phyloP scores from a whole-genome alignment of 331 rosid species.

The Spiraea crenata region DNA sequence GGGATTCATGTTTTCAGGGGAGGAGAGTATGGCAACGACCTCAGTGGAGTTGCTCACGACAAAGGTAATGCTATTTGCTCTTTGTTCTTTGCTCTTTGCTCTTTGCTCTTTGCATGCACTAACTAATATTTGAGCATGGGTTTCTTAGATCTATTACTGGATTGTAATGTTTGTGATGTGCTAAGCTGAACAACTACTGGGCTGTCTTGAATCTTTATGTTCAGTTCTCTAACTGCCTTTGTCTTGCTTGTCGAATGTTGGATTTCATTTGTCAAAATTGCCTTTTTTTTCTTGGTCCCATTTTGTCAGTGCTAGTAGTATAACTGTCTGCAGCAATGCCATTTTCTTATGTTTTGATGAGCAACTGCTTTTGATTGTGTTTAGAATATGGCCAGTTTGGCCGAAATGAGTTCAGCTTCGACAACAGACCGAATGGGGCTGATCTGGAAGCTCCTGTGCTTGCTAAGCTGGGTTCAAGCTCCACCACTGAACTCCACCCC shows the following conservation, averaged over 20 bases:
- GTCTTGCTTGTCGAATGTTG: slow-evolving; percentile 26
- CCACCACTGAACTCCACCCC: slow-evolving; percentile 82
- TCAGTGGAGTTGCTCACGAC: slow-evolving; percentile 57
- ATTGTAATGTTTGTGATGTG: slow-evolving; percentile 2
- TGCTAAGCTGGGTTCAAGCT: slow-evolving; percentile 84
- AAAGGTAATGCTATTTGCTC: slow-evolving; percentile 45
- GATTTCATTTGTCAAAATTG: slow-evolving; percentile 17
- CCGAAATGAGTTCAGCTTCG: slow-evolving; percentile 90
- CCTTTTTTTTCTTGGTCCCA: slow-evolving; percentile 11
- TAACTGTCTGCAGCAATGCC: not conserved
- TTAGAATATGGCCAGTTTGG: slow-evolving; percentile 79
- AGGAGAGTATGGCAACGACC: slow-evolving; percentile 63
- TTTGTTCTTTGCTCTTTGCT: not conserved
- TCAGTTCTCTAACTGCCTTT: slow-evolving; percentile 18
- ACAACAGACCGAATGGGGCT: slow-evolving; percentile 62
- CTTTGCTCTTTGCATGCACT: not conserved
- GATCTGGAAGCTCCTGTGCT: slow-evolving; percentile 74
- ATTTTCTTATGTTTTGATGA: not conserved
- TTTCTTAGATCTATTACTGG: slow-evolving; percentile 7
- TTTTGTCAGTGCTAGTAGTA: slow-evolving; percentile 13
- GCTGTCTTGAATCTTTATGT: slow-evolving; percentile 17
- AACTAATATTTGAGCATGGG: slow-evolving; percentile 15
- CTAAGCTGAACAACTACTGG: not conserved
- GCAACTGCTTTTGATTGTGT: slow-evolving; percentile 8
- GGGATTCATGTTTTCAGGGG: slow-evolving; percentile 89